Base-by-base conservation (phyloP, 257 asterid genomes). In the Misopates orontium region DNA sequence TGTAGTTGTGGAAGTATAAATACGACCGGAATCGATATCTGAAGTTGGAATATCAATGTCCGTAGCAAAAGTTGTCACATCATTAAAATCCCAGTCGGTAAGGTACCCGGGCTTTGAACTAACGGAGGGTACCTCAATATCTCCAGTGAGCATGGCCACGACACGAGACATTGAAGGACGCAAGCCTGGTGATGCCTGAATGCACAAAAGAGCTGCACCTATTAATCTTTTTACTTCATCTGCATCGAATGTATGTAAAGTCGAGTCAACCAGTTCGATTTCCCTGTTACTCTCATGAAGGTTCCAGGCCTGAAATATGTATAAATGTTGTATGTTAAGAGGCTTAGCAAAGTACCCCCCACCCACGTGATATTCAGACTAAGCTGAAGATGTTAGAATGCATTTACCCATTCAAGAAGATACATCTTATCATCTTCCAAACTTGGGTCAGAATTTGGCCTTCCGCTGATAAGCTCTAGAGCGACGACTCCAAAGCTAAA, bases 371-470 rank as follows among this genome's bases (percentile, higher is more conserved):
- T n/a, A n/a, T n/a, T n/a, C n/a, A n/a, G n/a, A n/a, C n/a, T n/a
- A n/a, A n/a, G n/a, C n/a, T n/a, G n/a, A n/a, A n/a, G n/a, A n/a
- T n/a, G n/a, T n/a, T n/a, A n/a, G n/a, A n/a, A n/a, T n/a, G n/a
- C n/a, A n/a, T n/a, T 39, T 82, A 87, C 95, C 95, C 87, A 87
- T 78, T 85, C 92, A 69, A 87, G 92, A 77, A 87, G 92, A 79
- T 84, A 87, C 8, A 75, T 71, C 81, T 57, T 67, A 64, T 81
- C 88, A 41, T 74, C 83, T 58, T 77, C 85, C 77, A 84, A 71
- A 67, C 36, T 81, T 13, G 82, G 14, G 75, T 84, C 86, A 6
- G 91, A 80, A 67, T 87, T 87, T 11, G 85, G 77, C 69, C 95
- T 83, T 71, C 92, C 92, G 36, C 89, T 72, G 69, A 83, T 67